Evolutionary conservation across 768 basidiomycete species (phyloP).

Genomic region (Boletus coccyginus): DNA sequence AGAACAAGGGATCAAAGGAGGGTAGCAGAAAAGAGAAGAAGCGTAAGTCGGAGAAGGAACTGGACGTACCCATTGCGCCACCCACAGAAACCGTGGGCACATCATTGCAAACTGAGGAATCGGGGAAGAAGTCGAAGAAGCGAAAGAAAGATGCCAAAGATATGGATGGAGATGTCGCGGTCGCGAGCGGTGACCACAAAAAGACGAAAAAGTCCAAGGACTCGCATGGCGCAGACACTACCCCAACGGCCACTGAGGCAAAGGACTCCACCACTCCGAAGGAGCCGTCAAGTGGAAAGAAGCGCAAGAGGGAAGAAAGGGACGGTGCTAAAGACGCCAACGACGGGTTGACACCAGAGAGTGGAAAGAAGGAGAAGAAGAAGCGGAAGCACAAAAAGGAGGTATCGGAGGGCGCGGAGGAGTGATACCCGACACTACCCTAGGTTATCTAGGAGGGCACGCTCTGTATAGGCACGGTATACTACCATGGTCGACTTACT

Average conservation of each 20-base stretch:
- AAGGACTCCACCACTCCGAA: constrained; percentile 9
- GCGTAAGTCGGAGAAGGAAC: constrained; percentile 12
- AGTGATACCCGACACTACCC: constrained; percentile 1
- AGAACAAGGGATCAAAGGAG: constrained; percentile 1
- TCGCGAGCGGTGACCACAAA: constrained; percentile 14
- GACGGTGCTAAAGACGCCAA: constrained; percentile 3
- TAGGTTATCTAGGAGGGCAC: neutral
- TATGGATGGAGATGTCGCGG: constrained; percentile 5
- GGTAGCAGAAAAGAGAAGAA: constrained; percentile 17
- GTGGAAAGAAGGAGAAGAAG: constrained; percentile 30
- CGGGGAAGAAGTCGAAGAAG: constrained; percentile 32
- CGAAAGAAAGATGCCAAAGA: constrained; percentile 28
- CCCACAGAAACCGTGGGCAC: constrained; percentile 8
- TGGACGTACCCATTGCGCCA: constrained; percentile 18
- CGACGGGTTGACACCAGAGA: constrained; percentile 15
- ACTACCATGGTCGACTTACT: neutral
- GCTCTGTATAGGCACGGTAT: neutral
- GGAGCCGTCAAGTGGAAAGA: constrained; percentile 19
- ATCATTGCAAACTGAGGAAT: constrained; percentile 2
- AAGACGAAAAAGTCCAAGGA: constrained; percentile 25
- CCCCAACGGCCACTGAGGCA: constrained; percentile 4
- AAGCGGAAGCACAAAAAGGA: constrained; percentile 26
- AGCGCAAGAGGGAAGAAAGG: constrained; percentile 24
- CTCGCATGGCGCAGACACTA: constrained; percentile 3
- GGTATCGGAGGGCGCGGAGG: neutral